Evolutionary conservation across 139 green algal species (phyloP).

Genomic region (Picochlorum sp.): DNA sequence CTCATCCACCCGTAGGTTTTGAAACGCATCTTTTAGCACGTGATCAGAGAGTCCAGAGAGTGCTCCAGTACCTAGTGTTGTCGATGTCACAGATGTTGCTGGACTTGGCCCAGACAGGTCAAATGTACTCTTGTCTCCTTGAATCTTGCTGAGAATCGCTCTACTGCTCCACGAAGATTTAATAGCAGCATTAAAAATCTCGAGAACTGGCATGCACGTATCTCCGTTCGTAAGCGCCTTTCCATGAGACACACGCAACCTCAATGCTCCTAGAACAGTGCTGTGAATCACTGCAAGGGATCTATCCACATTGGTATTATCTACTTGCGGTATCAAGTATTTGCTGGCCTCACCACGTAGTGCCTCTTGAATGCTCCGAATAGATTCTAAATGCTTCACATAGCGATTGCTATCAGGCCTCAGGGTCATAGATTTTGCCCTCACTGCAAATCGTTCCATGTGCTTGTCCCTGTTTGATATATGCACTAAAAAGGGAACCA

Average conservation of each 20-base stretch:
- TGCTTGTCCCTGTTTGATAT: constrained; percentile 87
- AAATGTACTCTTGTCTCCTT: background rate
- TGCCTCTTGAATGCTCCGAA: constrained; percentile 80
- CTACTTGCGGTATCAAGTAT: constrained; percentile 69
- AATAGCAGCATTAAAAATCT: background rate
- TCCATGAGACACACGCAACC: constrained; percentile 6
- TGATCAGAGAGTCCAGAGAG: no score
- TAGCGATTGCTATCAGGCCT: constrained; percentile 71
- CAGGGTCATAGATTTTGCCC: constrained; percentile 93
- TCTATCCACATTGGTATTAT: constrained; percentile 91
- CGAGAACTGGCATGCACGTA: background rate
- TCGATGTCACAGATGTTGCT: background rate
- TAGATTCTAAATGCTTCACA: constrained; percentile 73
- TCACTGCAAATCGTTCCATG: constrained; percentile 84
- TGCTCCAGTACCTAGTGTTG: background rate
- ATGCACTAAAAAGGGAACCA: constrained; percentile 88
- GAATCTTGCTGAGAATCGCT: background rate
- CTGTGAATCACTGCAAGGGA: constrained; percentile 81
- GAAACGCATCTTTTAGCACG: no score
- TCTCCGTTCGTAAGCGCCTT: background rate
- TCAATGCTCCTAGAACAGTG: constrained; percentile 63
- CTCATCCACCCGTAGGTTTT: no score
- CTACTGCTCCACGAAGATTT: background rate
- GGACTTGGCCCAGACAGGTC: background rate
- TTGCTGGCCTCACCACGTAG: constrained; percentile 57